Conservation (phyloP, 169 alveolate genomes). For the Blepharisma undulans region DNA sequence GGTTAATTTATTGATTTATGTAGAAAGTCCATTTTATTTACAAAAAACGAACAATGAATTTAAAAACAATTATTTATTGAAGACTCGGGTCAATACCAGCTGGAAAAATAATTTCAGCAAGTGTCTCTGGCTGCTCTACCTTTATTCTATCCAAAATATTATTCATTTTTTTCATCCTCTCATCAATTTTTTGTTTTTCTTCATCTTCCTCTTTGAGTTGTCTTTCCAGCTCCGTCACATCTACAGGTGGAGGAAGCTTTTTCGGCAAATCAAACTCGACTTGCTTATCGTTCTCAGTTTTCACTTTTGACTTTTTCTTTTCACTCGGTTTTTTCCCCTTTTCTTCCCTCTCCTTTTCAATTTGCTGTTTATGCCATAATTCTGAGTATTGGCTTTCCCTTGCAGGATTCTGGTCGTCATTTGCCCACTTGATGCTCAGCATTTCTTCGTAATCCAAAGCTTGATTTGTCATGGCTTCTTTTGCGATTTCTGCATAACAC, state of each 20-base stretch:
- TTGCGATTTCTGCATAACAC: slow-evolving; percentile 98
- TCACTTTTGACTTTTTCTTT: not conserved
- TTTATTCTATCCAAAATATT: slow-evolving; percentile 23
- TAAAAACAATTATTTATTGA: not conserved
- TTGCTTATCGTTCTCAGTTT: not conserved
- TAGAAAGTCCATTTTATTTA: no score
- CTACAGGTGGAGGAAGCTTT: slow-evolving; percentile 32
- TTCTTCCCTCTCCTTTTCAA: slow-evolving; percentile 9
- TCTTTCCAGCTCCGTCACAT: slow-evolving; percentile 32
- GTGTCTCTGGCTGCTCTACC: slow-evolving; percentile 33
- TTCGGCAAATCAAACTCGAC: not conserved
- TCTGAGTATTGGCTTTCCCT: slow-evolving; percentile 32
- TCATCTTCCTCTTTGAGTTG: not conserved
- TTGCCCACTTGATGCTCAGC: slow-evolving; percentile 95
- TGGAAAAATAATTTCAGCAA: slow-evolving; percentile 36
- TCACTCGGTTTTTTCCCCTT: not conserved
- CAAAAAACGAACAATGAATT: no score
- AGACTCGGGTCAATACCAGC: not conserved
- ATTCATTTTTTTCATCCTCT: slow-evolving; percentile 1
- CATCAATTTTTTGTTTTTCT: not conserved
- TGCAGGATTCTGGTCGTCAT: slow-evolving; percentile 81
- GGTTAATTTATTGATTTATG: no score
- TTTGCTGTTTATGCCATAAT: slow-evolving; percentile 7
- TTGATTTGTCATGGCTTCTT: slow-evolving; percentile 98
- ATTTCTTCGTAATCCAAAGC: slow-evolving; percentile 91